Base-by-base conservation (phyloP, 768 basidiomycete genomes). In the Hygrophorus pudorinus region DNA sequence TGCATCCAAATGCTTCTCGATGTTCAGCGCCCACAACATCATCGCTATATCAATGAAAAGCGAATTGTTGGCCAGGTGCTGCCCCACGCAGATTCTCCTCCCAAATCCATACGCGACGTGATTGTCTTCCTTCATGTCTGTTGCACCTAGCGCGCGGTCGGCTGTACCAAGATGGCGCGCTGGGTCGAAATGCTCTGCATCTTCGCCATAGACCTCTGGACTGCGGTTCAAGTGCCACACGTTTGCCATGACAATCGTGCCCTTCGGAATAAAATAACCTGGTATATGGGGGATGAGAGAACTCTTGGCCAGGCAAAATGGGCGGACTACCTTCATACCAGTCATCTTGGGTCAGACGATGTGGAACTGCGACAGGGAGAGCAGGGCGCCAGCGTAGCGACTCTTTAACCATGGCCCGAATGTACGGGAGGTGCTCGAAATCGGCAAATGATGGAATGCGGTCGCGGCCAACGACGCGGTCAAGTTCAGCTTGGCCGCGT, bases 41-140 rank as follows among this genome's bases (percentile, higher is more conserved):
- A 59, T 52, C 6, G 67, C 55, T n/a, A 64, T 49, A 41, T 63
- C 62, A 42, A 64, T 59, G 48, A 62, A 65, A 13, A 65, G 33
- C 0, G 61, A 63, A 41, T 59, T 61, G 34, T 54, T 53, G 2
- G 65, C 66, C 12, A 66, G 57, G 31, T 61, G 62, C 53, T 61
- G 61, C 1, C 62, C 64, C 0, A 59, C 66, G 44, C 66, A 69
- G 14, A 65, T 60, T 24, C 66, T 56, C 38, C 67, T 51, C 28
- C 68, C 68, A 46, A 68, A 70, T 2, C 68, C 64, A 49, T 67
- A 71, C 9, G 64, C 60, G 30, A 65, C 53, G 16, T 61, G 61
- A 33, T 64, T 63, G 11, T 56, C 48, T 47, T 58, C 48, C 13
- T 24, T 24, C 24, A 7, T 24, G 7, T 24, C 24, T 7, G 7